A percentile compares a stretch with the other conserved stretches of the same genome.
Conservation (phyloP, 1,284 basidiomycete species). For the Ustilago curta region DNA sequence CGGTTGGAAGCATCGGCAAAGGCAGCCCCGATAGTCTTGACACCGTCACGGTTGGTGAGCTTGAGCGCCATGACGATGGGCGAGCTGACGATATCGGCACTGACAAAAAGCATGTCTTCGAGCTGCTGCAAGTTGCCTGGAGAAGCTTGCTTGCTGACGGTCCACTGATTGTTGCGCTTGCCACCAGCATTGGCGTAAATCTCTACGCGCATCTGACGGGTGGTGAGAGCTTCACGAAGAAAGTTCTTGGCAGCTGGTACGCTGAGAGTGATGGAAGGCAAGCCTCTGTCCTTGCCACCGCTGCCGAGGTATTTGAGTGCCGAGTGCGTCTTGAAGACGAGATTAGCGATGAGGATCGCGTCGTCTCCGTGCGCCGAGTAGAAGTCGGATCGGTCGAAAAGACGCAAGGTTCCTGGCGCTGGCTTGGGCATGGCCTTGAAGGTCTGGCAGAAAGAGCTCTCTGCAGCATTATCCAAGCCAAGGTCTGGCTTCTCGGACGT, state of each 20-base stretch:
- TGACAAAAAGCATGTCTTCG: conserved; percentile 90
- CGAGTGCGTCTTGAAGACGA: conserved; percentile 73
- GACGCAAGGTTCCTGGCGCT: conserved; percentile 60
- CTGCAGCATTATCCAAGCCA: conserved; percentile 56
- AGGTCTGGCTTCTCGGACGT: conserved; percentile 59
- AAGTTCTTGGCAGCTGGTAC: conserved; percentile 85
- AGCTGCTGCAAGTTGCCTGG: conserved; percentile 94
- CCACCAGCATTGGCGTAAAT: conserved; percentile 75
- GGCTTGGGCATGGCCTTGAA: conserved; percentile 54
- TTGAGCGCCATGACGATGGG: conserved; percentile 93
- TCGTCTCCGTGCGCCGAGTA: conserved; percentile 90
- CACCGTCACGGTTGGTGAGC: conserved; percentile 75
- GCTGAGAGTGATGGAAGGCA: conserved; percentile 78
- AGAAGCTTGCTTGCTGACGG: conserved; percentile 86
- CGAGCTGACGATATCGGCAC: conserved; percentile 83
- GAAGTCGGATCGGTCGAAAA: conserved; percentile 76
- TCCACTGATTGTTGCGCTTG: conserved; percentile 77
- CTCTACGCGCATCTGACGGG: conserved; percentile 91
- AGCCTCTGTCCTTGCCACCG: conserved; percentile 48
- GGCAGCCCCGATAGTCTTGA: conserved; percentile 73
- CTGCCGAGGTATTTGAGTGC: conserved; percentile 66
- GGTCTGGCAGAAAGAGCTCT: conserved; percentile 57
- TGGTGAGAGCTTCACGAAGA: conserved; percentile 88
- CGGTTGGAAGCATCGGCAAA: conserved; percentile 74
- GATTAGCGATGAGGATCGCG: conserved; percentile 85